Evolutionary conservation across 495 filamentous ascomycete genomes (phyloP), one percentile per base, ranked within the genome.

Genomic region (Lasiosphaeria ovina): DNA sequence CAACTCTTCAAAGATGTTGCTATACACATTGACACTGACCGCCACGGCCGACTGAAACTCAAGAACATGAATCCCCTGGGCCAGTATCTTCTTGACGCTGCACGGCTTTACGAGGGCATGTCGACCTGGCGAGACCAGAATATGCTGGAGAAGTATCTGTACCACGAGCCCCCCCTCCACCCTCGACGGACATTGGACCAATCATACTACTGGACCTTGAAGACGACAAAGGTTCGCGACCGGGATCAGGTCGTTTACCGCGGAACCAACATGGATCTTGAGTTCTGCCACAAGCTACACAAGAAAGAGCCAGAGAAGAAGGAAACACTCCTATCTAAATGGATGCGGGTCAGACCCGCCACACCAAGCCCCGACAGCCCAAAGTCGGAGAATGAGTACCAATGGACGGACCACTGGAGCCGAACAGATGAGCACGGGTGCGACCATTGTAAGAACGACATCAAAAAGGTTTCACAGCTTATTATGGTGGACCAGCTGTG

Each of bases 401-500:
- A 32, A 24, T 71, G 73, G 70, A 44, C 14, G 0, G 58, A 62
- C 1, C 66, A 72, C 40, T 10, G 45, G 4, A 57, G 51, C 0
- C 55, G 58, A 4, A 62, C 32, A 0, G 66, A 63, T 10, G 17
- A 59, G 3, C n/a, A 53, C 0, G 58, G 50, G 14, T 76, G 74
- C 10, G 31, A 61, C 0, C 58, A 72, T 9, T 77, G 76, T 32
- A 62, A 35, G 14, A 62, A 61, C n/a, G 69, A 77, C 16, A 74
- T 76, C 10, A 64, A 62, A 9, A 75, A 77, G 17, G 76, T 86
- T 6, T 79, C 85, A 0, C 83, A 86, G 58, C 79, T 90, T 16
- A 79, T 89, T 69, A 91, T 90, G 88, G 87, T 89, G 1, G 88
- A 90, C 62, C 87, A 90, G 64, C 74, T 90, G 2, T 90, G 87